phyloP scores from a whole-genome alignment of 2,329 filamentous ascomycete genomes.

The Arthrobotrys musiformis region DNA sequence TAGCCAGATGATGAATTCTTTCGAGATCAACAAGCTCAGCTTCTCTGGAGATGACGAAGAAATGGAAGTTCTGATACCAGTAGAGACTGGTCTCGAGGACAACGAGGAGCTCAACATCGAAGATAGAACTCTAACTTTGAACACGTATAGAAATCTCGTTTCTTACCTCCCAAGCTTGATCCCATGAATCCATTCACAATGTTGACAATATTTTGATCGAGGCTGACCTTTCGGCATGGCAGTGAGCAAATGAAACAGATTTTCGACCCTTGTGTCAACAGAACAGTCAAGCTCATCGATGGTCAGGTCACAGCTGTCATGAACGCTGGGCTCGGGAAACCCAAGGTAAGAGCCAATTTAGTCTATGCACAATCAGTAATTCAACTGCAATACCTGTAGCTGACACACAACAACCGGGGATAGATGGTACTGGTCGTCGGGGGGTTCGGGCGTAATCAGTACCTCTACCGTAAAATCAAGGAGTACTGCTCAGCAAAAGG shows the following conservation, averaged over 20 bases:
- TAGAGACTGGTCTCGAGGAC: not conserved
- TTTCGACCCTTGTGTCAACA: conserved; percentile 3
- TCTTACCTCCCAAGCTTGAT: not conserved
- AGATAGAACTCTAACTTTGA: not conserved
- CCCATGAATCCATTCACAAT: not conserved
- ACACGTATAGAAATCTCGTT: not conserved
- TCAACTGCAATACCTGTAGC: not conserved
- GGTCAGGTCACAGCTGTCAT: conserved; percentile 1
- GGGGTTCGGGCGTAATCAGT: conserved; percentile 1
- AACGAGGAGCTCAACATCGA: conserved; percentile 10
- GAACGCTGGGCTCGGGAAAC: not conserved
- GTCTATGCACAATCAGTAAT: not conserved
- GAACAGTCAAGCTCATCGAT: not conserved
- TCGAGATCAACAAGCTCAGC: conserved; percentile 62
- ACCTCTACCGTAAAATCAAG: not conserved
- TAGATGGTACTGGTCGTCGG: conserved; percentile 12
- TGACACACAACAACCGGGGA: not conserved
- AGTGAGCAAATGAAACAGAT: conserved; percentile 6
- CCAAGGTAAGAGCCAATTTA: not conserved
- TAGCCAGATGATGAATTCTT: conserved; percentile 63
- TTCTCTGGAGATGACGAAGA: conserved; percentile 7
- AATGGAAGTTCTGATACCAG: not conserved
- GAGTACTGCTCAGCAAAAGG: not conserved
- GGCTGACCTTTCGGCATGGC: not conserved
- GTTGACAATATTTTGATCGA: not conserved